phyloP scores from a whole-genome alignment of 2,329 filamentous ascomycete species.

The Aspergillus awamori region DNA sequence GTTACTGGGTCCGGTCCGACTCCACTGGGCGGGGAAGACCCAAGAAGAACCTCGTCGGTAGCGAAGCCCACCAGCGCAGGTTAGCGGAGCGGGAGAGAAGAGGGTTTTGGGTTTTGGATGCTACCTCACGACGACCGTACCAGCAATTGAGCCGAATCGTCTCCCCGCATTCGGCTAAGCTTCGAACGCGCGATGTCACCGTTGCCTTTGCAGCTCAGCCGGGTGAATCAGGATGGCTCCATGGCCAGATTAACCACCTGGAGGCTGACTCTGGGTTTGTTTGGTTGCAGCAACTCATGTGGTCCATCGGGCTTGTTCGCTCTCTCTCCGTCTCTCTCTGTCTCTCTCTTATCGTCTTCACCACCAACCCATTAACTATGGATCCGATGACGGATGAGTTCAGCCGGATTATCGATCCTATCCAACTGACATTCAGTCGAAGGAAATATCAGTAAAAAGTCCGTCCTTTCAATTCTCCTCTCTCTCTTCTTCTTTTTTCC shows the following conservation, averaged over 20 bases:
- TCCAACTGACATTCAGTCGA: not conserved
- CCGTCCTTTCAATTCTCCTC: not conserved
- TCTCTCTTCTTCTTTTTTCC: too few relatives aligned
- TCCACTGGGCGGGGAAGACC: not conserved
- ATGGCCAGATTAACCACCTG: slow-evolving; percentile 1
- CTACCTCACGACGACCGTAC: slow-evolving; percentile 14
- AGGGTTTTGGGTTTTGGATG: not conserved
- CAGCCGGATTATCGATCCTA: not conserved
- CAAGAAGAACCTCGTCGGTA: not conserved
- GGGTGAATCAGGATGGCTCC: slow-evolving; percentile 9
- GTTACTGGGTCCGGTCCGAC: not conserved
- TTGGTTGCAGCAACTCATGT: not conserved
- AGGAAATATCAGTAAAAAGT: not conserved
- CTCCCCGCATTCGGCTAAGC: slow-evolving; percentile 25
- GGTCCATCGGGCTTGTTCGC: not conserved
- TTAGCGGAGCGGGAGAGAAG: not conserved
- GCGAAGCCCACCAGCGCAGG: not conserved
- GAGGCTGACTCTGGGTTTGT: slow-evolving; percentile 5
- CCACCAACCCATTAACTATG: not conserved
- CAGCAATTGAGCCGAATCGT: slow-evolving; percentile 12
- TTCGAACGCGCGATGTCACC: slow-evolving; percentile 24
- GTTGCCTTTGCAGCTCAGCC: slow-evolving; percentile 16
- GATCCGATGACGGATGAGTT: not conserved
- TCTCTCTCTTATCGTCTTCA: slow-evolving; percentile 1
- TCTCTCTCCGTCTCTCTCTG: not conserved